phyloP scores from a whole-genome alignment of 1,139 yeast species.

The Blastobotrys raffinosifermentans region DNA sequence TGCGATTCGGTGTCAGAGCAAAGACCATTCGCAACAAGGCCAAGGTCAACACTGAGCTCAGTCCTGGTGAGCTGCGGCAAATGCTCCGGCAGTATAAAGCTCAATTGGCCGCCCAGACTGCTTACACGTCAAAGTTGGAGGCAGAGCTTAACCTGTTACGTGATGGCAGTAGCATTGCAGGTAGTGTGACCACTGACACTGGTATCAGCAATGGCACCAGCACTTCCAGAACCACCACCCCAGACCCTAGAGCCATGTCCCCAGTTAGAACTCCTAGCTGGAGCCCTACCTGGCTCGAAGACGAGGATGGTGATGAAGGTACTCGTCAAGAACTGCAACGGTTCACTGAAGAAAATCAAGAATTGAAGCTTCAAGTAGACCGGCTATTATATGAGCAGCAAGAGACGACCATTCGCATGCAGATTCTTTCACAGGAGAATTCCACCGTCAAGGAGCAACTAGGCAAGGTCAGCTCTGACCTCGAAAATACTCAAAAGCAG shows the following conservation, averaged over 20 bases:
- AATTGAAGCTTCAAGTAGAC: conserved; percentile 25
- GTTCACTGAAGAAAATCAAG: conserved; percentile 9
- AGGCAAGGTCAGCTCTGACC: conserved; percentile 17
- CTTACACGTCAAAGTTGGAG: conserved; percentile 46
- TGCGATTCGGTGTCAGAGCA: conserved; percentile 77
- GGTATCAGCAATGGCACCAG: too few species aligned
- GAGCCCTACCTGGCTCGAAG: conserved; percentile 11
- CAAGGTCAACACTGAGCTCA: conserved; percentile 62
- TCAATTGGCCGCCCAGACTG: conserved; percentile 41
- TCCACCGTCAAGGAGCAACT: conserved; percentile 4
- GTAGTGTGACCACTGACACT: not conserved
- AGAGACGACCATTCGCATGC: conserved; percentile 27
- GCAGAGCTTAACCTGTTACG: conserved; percentile 46
- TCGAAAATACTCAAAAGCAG: conserved; percentile 17
- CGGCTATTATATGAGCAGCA: conserved; percentile 28
- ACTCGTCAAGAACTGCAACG: not conserved
- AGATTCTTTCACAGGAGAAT: conserved; percentile 28
- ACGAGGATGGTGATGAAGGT: conserved; percentile 3
- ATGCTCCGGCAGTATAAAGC: conserved; percentile 46
- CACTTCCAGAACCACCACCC: conserved; percentile 5
- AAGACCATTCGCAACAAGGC: conserved; percentile 65
- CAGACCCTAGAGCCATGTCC: not conserved
- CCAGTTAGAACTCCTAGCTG: not conserved
- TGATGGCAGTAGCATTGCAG: conserved; percentile 9
- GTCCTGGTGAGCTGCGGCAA: conserved; percentile 49